Evolutionary conservation across 257 asterid species (phyloP).

Genomic region (Solanum paucissectum): DNA sequence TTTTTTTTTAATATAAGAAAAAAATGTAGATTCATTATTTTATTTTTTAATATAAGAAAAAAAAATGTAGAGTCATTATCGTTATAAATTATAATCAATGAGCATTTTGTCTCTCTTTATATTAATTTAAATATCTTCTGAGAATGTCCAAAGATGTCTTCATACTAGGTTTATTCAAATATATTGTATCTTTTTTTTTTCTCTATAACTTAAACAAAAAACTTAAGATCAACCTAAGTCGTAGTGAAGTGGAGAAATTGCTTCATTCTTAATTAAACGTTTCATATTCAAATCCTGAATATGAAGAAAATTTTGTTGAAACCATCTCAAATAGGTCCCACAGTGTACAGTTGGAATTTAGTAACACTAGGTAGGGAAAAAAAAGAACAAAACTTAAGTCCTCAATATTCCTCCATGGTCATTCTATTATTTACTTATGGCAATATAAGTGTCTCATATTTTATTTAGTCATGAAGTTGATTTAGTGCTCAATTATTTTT

Average conservation of each 20-base stretch:
- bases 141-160: not conserved
- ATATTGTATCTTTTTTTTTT: no score
- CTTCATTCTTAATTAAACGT: no score
- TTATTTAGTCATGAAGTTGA: no score
- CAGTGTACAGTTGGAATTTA: no score
- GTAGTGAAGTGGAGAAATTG: accelerated
- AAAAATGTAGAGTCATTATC: not conserved
- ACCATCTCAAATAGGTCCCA: accelerated
- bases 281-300: accelerated
- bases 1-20: not conserved
- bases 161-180: not conserved
- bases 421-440: no score
- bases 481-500: no score
- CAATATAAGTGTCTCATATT: no score
- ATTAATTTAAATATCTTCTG: not conserved
- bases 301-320: accelerated
- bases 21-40: not conserved
- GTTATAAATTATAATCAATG: not conserved
- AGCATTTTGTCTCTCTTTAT: not conserved
- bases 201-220: no score
- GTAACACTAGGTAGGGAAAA: no score
- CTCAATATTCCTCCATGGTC: no score
- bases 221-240: no score
- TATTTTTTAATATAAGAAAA: not conserved
- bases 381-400: no score